Base-by-base conservation (phyloP, 352 stramenopile species). In the Hyaloperonospora brassicae region DNA sequence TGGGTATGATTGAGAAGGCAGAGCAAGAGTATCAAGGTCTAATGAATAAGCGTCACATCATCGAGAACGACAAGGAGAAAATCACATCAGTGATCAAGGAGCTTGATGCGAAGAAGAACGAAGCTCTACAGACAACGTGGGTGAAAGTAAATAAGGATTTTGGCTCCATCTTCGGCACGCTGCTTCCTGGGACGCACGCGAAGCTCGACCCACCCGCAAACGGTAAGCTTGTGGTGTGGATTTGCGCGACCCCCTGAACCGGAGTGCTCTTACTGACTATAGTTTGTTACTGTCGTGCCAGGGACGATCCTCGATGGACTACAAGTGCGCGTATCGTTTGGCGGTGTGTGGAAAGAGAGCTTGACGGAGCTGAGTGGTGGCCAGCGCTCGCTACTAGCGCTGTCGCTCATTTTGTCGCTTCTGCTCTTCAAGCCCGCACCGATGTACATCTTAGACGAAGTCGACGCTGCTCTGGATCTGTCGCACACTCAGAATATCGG, bases 391-490 rank as follows among this genome's bases (percentile, higher is more conserved):
- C 73, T 99, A n/a, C 85, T 99, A 23, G 97, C 97, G 4, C 73
- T 99, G 23, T 99, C 95, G 17, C 78, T 99, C 52, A 99, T 99
- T 76, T 69, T 99, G 22, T 93, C 95, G 13, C 68, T 99, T 43
- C 75, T 99, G 24, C 77, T 99, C 11, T 99, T 99, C 75, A 99
- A 99, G 69, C 95, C 97, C 7, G 97, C 97, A 11, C 97, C 97
- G 10, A 99, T 99, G 96, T 99, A 99, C 69, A 99, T 99, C 82
- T 76, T 99, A 51, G 97, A 99, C 62, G 97, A 99, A 79, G 96
- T 99, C n/a, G 97, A 99, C 66, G 96, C 96, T 25, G 97, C 97
- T 40, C 72, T 99, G 48, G 97, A 99, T 76, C 79, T 99, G 44
- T 98, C 92, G 45, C 97, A 99, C 80, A 99, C 97, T 11, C 97